A percentile compares a stretch with the other conserved stretches of the same genome.
Evolutionary conservation across 352 stramenopile species (phyloP).

Genomic region (Aphanomyces invadans): DNA sequence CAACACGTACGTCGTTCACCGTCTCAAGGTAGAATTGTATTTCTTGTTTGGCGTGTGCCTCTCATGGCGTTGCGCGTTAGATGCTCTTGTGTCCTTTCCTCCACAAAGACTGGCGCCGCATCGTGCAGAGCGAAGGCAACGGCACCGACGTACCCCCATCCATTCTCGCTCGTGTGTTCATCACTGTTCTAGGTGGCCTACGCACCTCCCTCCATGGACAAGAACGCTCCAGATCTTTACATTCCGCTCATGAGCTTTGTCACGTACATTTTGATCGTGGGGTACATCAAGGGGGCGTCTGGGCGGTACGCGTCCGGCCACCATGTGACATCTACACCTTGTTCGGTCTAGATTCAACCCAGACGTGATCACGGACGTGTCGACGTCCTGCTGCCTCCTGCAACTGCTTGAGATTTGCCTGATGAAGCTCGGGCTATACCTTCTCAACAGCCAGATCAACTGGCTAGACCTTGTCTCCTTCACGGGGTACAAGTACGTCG

Average conservation of each 20-base stretch:
- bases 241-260: conserved; percentile 98
- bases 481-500: conserved; percentile 99
- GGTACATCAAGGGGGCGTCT: conserved; percentile 92
- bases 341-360: conserved; percentile 85
- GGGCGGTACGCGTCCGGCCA: conserved; percentile 57
- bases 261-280: conserved; percentile 97
- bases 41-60: neutral
- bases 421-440: conserved; percentile 91
- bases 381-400: conserved; percentile 86
- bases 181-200: conserved; percentile 52
- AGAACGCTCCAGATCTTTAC: conserved; percentile 98
- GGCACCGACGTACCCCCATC: conserved; percentile 23
- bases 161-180: neutral
- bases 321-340: neutral
- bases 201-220: conserved; percentile 89
- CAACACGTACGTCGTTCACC: conserved; percentile 84
- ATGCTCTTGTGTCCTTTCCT: conserved; percentile 35
- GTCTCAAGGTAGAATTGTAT: conserved; percentile 50
- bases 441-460: conserved; percentile 88
- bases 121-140: conserved; percentile 43
- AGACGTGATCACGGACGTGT: conserved; percentile 92
- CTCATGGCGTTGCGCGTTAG: neutral
- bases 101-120: conserved; percentile 81
- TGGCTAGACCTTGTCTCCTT: conserved; percentile 96
- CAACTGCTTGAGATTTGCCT: conserved; percentile 90